These are phyloP conservation scores for Leccinum griseonigrum DNA, from an alignment of 1,284 basidiomycete genomes.

Conservation along the genomic window DNA sequence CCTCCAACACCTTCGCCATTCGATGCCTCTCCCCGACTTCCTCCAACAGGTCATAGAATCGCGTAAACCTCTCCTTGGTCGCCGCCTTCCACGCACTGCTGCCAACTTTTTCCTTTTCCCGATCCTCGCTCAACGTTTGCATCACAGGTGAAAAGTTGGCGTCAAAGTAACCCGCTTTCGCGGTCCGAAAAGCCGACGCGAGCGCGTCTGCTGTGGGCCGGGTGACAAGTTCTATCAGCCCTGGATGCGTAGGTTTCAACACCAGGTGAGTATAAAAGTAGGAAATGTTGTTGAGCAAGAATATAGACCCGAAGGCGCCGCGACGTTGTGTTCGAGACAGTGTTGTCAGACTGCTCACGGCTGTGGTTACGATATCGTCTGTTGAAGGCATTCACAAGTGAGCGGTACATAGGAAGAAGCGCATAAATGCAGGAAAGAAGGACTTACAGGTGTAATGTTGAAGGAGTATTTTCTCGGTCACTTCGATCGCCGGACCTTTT, in stretches of 20 bases:
- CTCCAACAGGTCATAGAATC: conserved; percentile 75
- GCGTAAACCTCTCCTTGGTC: conserved; percentile 76
- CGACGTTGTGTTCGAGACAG: conserved; percentile 63
- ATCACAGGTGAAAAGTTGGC: conserved; percentile 75
- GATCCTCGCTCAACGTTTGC: conserved; percentile 65
- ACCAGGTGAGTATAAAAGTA: conserved; percentile 62
- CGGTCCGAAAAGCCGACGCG: conserved; percentile 67
- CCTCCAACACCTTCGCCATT: conserved; percentile 65
- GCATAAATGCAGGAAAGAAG: background rate
- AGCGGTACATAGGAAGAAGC: background rate
- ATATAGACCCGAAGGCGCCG: conserved; percentile 67
- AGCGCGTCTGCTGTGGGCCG: conserved; percentile 59
- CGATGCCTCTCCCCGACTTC: conserved; percentile 73
- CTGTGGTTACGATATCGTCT: conserved; percentile 70
- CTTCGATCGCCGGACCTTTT: conserved; percentile 43
- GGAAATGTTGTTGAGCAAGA: conserved; percentile 74
- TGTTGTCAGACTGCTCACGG: conserved; percentile 55
- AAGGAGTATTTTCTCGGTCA: conserved; percentile 57
- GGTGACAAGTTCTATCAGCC: conserved; percentile 50
- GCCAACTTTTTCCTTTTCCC: conserved; percentile 53
- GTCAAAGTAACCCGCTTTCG: conserved; percentile 79
- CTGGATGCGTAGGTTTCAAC: conserved; percentile 44
- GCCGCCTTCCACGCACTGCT: conserved; percentile 47
- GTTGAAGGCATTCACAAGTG: background rate
- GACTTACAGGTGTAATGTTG: conserved; percentile 72